Evolutionary conservation across 1,284 basidiomycete species (phyloP), one percentile per base, ranked within the genome.

Genomic region (Peniophora sp.): DNA sequence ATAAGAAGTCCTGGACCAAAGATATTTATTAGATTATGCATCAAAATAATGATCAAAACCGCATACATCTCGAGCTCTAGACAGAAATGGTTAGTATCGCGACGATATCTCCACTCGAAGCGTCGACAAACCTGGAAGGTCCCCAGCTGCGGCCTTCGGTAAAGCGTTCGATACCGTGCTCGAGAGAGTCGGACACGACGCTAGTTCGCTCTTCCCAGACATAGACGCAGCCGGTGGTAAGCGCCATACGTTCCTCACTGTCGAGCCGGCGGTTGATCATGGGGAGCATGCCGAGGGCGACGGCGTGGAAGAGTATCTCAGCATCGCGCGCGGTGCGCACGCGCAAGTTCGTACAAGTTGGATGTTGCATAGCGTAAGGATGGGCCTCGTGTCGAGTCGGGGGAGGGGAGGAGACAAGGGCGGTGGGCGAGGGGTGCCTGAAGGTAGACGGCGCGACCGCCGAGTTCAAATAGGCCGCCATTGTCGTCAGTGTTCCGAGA

Each of bases 171-270:
- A 73, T 73, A 38, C 70, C 71, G 48, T 69, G 66, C 20, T 68
- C 69, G 22, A 65, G 64, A 19, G 64, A 64, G 49, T 70, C 69
- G 41, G 65, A 62, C n/a, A 68, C 66, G 51, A 62, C 67, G 50
- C 61, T 65, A 51, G 59, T 68, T 22, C 69, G 68, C 51, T 73
- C 71, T 55, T 74, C 71, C 73, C 73, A 75, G 48, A 75, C 71
- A 56, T 73, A 75, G 52, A 73, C 68, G 55, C 67, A 67, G 46
- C 73, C 73, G 9, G 72, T 60, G 17, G 61, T 59, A 43, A 75
- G 63, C 2, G 64, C 63, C 45, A 67, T 63, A 6, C 72, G 64
- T 53, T 75, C 73, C 39, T 72, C 71, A 53, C 69, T 69, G 54
- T 72, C 70, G 49, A 74, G 68, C 12, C 73, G 69, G 41, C 72